Conservation (phyloP, 257 asterid species). For the Cruciata laevipes region DNA sequence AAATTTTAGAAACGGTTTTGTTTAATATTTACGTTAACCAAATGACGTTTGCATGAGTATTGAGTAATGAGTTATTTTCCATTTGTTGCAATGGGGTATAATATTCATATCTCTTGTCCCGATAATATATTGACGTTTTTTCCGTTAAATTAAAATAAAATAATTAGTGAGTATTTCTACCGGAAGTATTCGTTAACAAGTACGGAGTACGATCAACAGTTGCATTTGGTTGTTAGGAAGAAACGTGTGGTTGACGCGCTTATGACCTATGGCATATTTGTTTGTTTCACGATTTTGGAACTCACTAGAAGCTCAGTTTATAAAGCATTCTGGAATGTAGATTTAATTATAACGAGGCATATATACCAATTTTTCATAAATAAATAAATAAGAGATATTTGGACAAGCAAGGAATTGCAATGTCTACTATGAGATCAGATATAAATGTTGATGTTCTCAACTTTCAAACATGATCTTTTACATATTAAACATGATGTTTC, state of each 20-base stretch:
- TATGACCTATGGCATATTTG: not conserved
- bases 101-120: no score
- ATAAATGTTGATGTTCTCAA: no score
- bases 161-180: no score
- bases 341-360: constrained; percentile 7
- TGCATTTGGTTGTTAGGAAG: not conserved
- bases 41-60: not conserved
- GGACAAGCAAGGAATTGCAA: not conserved
- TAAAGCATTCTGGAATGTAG: not conserved
- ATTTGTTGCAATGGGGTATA: no score
- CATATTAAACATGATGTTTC: no score
- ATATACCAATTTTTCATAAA: not conserved
- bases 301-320: constrained; percentile 10
- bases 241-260: constrained; percentile 4
- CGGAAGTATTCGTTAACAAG: not conserved
- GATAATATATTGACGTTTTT: no score
- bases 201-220: not conserved
- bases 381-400: not conserved
- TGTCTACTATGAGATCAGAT: no score
- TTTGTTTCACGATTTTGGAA: constrained; percentile 1
- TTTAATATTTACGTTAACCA: not conserved
- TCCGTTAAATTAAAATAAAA: no score
- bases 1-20: no score
- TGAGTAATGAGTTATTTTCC: no score
- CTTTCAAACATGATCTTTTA: no score